phyloP scores from a whole-genome alignment of 768 basidiomycete genomes.

The Rickenella mellea region DNA sequence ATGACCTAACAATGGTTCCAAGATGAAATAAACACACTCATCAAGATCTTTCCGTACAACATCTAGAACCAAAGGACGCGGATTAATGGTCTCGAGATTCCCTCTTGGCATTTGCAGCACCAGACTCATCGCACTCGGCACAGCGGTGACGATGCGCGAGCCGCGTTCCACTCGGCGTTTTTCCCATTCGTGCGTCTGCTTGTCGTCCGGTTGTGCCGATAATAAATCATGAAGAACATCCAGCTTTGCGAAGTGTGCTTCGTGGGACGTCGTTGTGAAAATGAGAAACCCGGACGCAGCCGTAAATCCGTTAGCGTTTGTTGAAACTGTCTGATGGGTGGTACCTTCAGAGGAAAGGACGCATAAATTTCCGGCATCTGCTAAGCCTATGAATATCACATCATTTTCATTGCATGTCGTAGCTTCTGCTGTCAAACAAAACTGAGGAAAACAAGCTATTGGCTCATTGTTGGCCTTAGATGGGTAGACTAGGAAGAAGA shows the following conservation, averaged over 20 bases:
- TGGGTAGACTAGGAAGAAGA: not conserved
- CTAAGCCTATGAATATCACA: constrained; percentile 51
- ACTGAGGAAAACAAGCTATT: constrained; percentile 41
- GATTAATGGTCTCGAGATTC: constrained; percentile 92
- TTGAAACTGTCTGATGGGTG: constrained; percentile 8
- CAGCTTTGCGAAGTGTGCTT: constrained; percentile 65
- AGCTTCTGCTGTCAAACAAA: constrained; percentile 40
- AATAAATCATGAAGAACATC: constrained; percentile 15
- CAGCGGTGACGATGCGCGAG: constrained; percentile 77
- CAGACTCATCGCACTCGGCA: constrained; percentile 80
- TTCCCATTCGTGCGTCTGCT: constrained; percentile 36
- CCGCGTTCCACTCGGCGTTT: constrained; percentile 83
- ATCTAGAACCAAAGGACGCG: constrained; percentile 82
- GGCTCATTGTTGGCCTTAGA: not conserved
- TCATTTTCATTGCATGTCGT: constrained; percentile 10
- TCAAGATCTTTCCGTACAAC: constrained; percentile 72
- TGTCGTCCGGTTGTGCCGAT: not conserved
- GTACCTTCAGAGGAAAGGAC: constrained; percentile 25
- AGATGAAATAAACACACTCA: constrained; percentile 35
- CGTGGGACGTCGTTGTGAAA: constrained; percentile 77
- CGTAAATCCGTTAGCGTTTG: not conserved
- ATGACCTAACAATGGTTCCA: not conserved
- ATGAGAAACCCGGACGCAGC: constrained; percentile 63
- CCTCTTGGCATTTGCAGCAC: constrained; percentile 97
- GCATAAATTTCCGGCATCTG: constrained; percentile 57